These are phyloP conservation scores for Primulina eburnea DNA, from an alignment of 257 asterid species.

Conservation along the genomic window DNA sequence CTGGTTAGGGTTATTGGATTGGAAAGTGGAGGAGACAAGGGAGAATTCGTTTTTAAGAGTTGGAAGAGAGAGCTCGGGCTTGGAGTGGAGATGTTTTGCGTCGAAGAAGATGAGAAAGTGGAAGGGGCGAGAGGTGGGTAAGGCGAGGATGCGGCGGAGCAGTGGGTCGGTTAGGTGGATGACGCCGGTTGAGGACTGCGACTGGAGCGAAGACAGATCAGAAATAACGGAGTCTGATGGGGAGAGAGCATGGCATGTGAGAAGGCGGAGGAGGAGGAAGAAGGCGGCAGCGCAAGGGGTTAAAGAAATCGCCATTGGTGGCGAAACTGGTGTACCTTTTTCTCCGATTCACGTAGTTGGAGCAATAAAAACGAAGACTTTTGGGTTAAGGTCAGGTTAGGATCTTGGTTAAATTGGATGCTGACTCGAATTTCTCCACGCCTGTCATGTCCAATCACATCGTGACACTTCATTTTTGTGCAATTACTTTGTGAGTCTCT, in stretches of 20 bases:
- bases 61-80: conserved; percentile 55
- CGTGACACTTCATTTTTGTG: background rate
- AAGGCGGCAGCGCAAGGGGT: conserved; percentile 21
- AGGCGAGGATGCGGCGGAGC: conserved; percentile 53
- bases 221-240: conserved; percentile 36
- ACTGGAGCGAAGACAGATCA: conserved; percentile 52
- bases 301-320: conserved; percentile 47
- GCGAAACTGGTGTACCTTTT: conserved; percentile 3
- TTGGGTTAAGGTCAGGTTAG: too few relatives aligned
- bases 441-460: background rate
- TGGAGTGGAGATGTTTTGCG: conserved; percentile 68
- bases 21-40: conserved; percentile 57
- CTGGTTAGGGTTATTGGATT: conserved; percentile 50
- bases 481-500: too few relatives aligned
- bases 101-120: conserved; percentile 74
- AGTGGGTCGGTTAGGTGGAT: conserved; percentile 60
- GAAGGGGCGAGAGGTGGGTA: conserved; percentile 72
- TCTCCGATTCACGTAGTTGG: conserved; percentile 2
- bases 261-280: conserved; percentile 30
- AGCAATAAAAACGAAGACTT: background rate
- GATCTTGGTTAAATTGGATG: background rate
- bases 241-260: conserved; percentile 27
- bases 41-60: conserved; percentile 59
- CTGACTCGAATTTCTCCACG: conserved; percentile 12
- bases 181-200: conserved; percentile 52